phyloP scores from a whole-genome alignment of 1,284 basidiomycete genomes.

The Rhizopogon hawkerae region DNA sequence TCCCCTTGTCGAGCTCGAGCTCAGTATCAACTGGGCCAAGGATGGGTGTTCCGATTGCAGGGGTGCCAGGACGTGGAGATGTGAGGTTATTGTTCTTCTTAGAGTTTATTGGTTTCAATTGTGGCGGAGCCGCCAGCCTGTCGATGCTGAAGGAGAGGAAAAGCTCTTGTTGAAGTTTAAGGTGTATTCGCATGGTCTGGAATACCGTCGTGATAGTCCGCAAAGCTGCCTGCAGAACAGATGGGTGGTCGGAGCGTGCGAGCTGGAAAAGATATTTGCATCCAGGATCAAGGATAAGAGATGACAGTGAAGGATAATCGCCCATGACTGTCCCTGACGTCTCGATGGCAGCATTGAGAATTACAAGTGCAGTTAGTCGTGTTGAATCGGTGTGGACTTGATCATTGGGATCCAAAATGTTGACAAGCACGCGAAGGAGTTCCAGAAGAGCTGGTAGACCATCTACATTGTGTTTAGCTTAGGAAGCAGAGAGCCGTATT shows the following conservation, averaged over 20 bases:
- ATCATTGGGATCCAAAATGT: slow-evolving; percentile 91
- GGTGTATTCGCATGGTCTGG: slow-evolving; percentile 76
- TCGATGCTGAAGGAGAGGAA: slow-evolving; percentile 93
- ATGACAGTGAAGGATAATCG: slow-evolving; percentile 64
- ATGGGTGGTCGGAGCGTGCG: slow-evolving; percentile 80
- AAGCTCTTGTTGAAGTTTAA: slow-evolving; percentile 96
- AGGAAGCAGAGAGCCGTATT: not conserved
- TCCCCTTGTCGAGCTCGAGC: slow-evolving; percentile 42
- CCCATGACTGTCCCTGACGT: slow-evolving; percentile 71
- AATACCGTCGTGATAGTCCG: slow-evolving; percentile 86
- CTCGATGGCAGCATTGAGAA: slow-evolving; percentile 88
- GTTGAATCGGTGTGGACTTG: slow-evolving; percentile 96
- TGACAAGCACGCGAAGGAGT: slow-evolving; percentile 88
- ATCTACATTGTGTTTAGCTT: slow-evolving; percentile 38
- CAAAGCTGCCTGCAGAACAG: slow-evolving; percentile 73
- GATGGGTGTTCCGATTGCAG: slow-evolving; percentile 37
- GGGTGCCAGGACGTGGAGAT: slow-evolving; percentile 54
- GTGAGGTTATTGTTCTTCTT: slow-evolving; percentile 25
- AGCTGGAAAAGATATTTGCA: slow-evolving; percentile 97
- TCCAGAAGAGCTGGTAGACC: slow-evolving; percentile 92
- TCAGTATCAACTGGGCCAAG: slow-evolving; percentile 38
- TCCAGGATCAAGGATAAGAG: slow-evolving; percentile 77
- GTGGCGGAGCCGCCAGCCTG: slow-evolving; percentile 60
- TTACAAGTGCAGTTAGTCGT: slow-evolving; percentile 79
- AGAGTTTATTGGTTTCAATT: slow-evolving; percentile 20